Evolutionary conservation across 371 early-diverging fungal species (phyloP).

Genomic region (Homolaphlyctis polyrhiza): DNA sequence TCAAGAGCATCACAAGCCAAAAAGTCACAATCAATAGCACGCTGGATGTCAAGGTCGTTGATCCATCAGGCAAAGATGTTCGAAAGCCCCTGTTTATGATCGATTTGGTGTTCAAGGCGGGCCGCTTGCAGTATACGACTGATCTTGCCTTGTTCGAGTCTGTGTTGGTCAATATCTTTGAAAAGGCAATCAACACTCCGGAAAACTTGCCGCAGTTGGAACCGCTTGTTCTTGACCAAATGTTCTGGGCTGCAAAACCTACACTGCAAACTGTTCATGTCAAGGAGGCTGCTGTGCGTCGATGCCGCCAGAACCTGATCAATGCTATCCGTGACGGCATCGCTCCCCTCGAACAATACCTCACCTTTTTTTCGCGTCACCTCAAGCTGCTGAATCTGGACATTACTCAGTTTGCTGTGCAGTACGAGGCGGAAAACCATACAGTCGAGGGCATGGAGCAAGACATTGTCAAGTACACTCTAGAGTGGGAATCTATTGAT

Average conservation of each 20-base stretch:
- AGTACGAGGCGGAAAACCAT: slow-evolving; percentile 44
- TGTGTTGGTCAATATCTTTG: slow-evolving; percentile 35
- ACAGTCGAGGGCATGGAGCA: slow-evolving; percentile 47
- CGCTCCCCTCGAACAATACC: slow-evolving; percentile 30
- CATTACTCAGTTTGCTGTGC: slow-evolving; percentile 30
- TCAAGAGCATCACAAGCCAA: slow-evolving; percentile 31
- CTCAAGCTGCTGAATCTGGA: slow-evolving; percentile 39
- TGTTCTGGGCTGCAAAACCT: slow-evolving; percentile 53
- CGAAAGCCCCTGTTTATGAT: slow-evolving; percentile 41
- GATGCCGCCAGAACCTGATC: slow-evolving; percentile 20
- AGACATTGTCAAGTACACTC: slow-evolving; percentile 33
- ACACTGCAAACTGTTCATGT: slow-evolving; percentile 35
- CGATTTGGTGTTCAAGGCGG: slow-evolving; percentile 43
- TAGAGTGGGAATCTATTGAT: slow-evolving; percentile 47
- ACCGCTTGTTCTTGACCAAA: slow-evolving; percentile 43
- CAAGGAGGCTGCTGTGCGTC: slow-evolving; percentile 29
- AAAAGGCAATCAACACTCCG: slow-evolving; percentile 37
- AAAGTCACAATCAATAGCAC: slow-evolving; percentile 35
- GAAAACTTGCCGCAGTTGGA: slow-evolving; percentile 52
- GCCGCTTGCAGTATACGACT: slow-evolving; percentile 37
- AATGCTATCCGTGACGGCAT: slow-evolving; percentile 27
- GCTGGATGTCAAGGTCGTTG: slow-evolving; percentile 37
- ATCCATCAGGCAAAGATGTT: slow-evolving; percentile 5
- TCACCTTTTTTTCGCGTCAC: slow-evolving; percentile 36
- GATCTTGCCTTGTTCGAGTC: slow-evolving; percentile 32